Base-by-base conservation (phyloP, 768 basidiomycete genomes). In the Boletus rubescentipes region DNA sequence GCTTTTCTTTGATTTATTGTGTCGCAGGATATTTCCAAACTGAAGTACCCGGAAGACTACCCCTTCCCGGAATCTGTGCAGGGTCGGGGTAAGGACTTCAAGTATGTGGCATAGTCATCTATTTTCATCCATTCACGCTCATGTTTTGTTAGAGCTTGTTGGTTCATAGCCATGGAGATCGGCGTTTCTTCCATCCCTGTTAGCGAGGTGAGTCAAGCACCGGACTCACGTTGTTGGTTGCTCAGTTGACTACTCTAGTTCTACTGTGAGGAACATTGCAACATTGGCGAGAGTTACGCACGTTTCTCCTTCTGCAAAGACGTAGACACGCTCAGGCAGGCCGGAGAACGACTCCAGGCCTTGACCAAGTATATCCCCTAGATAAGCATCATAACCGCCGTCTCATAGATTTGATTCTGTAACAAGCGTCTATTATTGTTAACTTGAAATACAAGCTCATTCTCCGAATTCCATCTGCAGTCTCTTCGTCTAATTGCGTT, bases 241-340 rank as follows among this genome's bases (percentile, higher is more conserved):
- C 49, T 45, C 15, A 56, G 65, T 38, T 59, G 42, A 53, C 46
- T 51, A 37, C 55, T 29, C 34, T 54, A 95, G 91, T 98, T 98
- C 73, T 98, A 96, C 73, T 93, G 92, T 65, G 79, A 85, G 60
- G 90, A 92, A 52, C 95, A 98, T 66, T 79, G 85, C 26, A 72
- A 72, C 53, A 91, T 97, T 50, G 95, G 95, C 26, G 94, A 96
- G 70, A 85, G 77, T 43, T 96, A 87, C 66, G 85, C 82, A 20
- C 83, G 93, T 51, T 98, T 98, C 68, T 88, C 94, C 1, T 94
- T 97, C 77, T 98, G 97, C 79, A 99, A 99, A 68, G 96, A 98
- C 63, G 58, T 85, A 18, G 91, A 91, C 38, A 96, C 93, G 0
- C 79, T 99, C 15, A 80, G 75, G 55, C 76, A 73, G 20, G 97